Evolutionary conservation across 2,329 filamentous ascomycete genomes (phyloP).

Genomic region (Lasiodiplodia citricola): DNA sequence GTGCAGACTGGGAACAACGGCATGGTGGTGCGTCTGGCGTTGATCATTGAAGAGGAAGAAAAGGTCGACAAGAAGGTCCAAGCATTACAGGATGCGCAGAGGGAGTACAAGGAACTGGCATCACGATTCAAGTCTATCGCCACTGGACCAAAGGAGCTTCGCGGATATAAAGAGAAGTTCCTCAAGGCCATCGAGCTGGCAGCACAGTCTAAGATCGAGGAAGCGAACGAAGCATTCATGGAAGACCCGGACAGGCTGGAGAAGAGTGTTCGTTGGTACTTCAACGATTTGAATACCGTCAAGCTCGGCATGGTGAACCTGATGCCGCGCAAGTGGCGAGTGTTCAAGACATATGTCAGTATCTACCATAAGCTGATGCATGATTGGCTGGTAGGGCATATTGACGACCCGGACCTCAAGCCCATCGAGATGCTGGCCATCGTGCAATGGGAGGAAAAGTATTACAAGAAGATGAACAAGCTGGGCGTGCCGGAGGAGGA

Average conservation of each 20-base stretch:
- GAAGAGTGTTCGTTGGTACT: constrained; percentile 93
- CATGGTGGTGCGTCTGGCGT: constrained; percentile 86
- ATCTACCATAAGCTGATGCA: constrained; percentile 97
- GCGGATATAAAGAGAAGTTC: constrained; percentile 97
- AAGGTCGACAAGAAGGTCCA: constrained; percentile 92
- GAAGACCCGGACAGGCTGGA: constrained; percentile 83
- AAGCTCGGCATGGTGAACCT: constrained; percentile 89
- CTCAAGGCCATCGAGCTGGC: constrained; percentile 76
- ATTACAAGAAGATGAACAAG: constrained; percentile 94
- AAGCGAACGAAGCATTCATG: constrained; percentile 75
- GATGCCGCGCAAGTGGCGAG: constrained; percentile 96
- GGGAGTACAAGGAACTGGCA: constrained; percentile 94
- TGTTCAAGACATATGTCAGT: constrained; percentile 84
- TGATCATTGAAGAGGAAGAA: constrained; percentile 94
- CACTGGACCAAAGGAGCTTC: constrained; percentile 85
- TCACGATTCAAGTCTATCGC: constrained; percentile 94
- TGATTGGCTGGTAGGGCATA: constrained; percentile 81
- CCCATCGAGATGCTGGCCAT: constrained; percentile 89
- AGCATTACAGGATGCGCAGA: constrained; percentile 91
- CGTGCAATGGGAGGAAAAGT: constrained; percentile 93
- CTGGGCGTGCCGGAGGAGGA: constrained; percentile 79
- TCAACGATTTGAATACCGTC: constrained; percentile 95
- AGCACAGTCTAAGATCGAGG: constrained; percentile 75
- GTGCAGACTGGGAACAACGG: constrained; percentile 86
- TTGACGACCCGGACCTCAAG: constrained; percentile 83